Evolutionary conservation across 106 monocot genomes (phyloP), one percentile per base, ranked within the genome.

Genomic region (Allium fistulosum): DNA sequence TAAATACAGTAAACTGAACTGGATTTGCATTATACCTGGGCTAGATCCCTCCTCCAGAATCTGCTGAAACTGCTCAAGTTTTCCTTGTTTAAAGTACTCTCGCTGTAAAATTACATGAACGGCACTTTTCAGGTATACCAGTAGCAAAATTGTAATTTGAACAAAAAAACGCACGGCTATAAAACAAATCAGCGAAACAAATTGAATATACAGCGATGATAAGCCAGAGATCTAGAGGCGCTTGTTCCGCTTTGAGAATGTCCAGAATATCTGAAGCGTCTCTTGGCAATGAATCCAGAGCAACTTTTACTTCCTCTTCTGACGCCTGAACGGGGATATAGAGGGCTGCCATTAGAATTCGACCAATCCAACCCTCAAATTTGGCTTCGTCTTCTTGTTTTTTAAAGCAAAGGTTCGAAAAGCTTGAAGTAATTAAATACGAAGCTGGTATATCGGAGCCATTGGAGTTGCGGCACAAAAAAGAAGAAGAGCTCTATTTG

Each of bases 31-130:
- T 37, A 7, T 80, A 99, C 99, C 99, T 57, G 99, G 99, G 62
- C 99, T 82, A 45, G 99, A 99, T 7, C 99, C 99, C 89, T 99
- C 99, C 66, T 99, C 99, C 76, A 99, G 75, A 69, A 99, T 93
- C 66, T 93, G 93, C 56, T 74, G 84, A 75, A 99, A 99, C 61
- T 99, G 99, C 17, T 93, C 87, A 8, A 80, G 49, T 77, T 87
- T 99, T 37, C 93, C 93, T 83, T 99, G 99, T 71, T 90, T 99
- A 69, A 93, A 99, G 74, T 99, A 99, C 61, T 99, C 99, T 70
- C 99, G 80, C 99, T 99, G 79, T 52, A 61, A 48, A 62, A 14
- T 53, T 8, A 59, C 2, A 66, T 83, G n/a, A 15, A 97, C 97
- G 28, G 97, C 97, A 58, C 37, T 37, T 37, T 37, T 37, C 37